Evolutionary conservation across 139 green algal species (phyloP).

Genomic region (Chlamydomonas asymmetrica): DNA sequence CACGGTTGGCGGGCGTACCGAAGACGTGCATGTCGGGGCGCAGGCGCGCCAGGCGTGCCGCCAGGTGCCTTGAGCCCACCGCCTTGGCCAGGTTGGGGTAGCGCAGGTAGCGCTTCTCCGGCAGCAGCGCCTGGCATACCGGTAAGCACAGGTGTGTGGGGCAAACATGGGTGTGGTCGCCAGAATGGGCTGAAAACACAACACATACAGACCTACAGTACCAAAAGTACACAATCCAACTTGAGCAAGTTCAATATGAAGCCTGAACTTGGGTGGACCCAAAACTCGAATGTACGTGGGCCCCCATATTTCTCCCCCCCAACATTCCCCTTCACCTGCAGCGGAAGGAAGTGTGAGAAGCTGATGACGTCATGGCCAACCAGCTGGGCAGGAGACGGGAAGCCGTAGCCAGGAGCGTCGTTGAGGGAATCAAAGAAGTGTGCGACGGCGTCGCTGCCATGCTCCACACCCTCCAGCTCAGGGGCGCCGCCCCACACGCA

Average conservation of each 20-base stretch:
- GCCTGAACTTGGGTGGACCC: no score
- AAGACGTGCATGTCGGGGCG: slow-evolving; percentile 74
- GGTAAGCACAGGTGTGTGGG: background rate
- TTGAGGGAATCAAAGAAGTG: slow-evolving; percentile 5
- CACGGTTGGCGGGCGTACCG: no score
- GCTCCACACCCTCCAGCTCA: background rate
- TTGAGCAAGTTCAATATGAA: no score
- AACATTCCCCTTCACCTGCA: slow-evolving; percentile 25
- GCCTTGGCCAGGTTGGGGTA: slow-evolving; percentile 77
- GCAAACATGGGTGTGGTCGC: no score
- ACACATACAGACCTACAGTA: no score
- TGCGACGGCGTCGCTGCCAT: slow-evolving; percentile 11
- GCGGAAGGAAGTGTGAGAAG: slow-evolving; percentile 75
- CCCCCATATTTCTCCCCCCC: background rate
- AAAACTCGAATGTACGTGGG: no score
- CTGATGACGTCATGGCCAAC: slow-evolving; percentile 48
- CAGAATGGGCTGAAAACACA: no score
- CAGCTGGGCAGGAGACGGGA: background rate
- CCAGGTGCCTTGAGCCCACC: slow-evolving; percentile 61
- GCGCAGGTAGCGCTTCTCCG: slow-evolving; percentile 84
- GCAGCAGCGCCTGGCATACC: slow-evolving; percentile 66
- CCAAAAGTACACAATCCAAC: no score
- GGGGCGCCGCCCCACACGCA: slow-evolving; percentile 12
- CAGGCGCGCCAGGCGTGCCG: slow-evolving; percentile 52
- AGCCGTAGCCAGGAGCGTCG: background rate